Evolutionary conservation across 179 eudicot species (phyloP).

Genomic region (Beta corolliflora): DNA sequence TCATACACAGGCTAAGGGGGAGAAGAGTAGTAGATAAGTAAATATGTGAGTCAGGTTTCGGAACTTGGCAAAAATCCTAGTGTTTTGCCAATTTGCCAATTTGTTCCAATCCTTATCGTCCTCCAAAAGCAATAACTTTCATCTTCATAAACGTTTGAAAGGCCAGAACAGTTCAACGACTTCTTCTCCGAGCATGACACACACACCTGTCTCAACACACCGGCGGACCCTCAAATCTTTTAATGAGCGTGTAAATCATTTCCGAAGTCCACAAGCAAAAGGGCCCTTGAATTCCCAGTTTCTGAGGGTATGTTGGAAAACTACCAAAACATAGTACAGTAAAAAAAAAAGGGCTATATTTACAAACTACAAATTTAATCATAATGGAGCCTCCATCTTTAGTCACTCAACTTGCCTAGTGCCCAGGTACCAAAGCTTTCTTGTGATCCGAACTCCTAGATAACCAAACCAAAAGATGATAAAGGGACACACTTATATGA

Average conservation of each 20-base stretch:
- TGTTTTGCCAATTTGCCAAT: too few relatives aligned
- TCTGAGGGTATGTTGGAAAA: background rate
- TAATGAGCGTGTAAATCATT: background rate
- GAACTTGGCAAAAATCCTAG: too few relatives aligned
- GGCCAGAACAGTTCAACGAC: background rate
- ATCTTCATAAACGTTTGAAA: background rate
- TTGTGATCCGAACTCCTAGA: constrained; percentile 80
- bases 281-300: background rate
- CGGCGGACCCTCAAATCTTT: background rate
- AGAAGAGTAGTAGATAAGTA: too few relatives aligned
- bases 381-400: background rate
- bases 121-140: background rate
- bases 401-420: constrained; percentile 39
- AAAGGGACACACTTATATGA: background rate
- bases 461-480: constrained; percentile 11
- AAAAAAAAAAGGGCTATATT: background rate
- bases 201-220: constrained; percentile 3
- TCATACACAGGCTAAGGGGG: too few relatives aligned
- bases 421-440: constrained; percentile 73
- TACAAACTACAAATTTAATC: constrained; percentile 5
- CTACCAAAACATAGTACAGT: background rate
- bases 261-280: background rate
- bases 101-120: too few relatives aligned
- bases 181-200: constrained; percentile 11
- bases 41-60: too few relatives aligned